Evolutionary conservation across 2,329 filamentous ascomycete species (phyloP).

Genomic region (Rhexocercosporidium sp.): DNA sequence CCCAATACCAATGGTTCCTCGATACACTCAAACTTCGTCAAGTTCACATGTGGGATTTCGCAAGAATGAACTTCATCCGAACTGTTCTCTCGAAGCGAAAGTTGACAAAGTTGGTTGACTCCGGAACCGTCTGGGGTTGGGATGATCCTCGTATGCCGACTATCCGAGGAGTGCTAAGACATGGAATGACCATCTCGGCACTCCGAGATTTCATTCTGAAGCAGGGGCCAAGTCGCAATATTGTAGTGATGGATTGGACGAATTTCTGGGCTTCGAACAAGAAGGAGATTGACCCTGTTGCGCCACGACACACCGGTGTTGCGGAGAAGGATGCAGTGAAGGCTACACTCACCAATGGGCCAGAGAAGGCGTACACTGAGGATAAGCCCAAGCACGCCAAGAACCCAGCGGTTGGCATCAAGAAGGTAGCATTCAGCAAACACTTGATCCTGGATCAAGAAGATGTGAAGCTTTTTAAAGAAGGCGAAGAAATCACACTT

Average conservation of each 20-base stretch:
- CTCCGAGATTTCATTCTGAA: slow-evolving; percentile 84
- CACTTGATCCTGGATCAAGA: slow-evolving; percentile 83
- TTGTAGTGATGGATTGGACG: slow-evolving; percentile 84
- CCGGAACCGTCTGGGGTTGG: slow-evolving; percentile 80
- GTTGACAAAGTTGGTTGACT: slow-evolving; percentile 81
- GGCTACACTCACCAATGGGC: slow-evolving; percentile 70
- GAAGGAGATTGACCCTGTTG: slow-evolving; percentile 80
- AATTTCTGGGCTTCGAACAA: slow-evolving; percentile 75
- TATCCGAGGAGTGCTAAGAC: slow-evolving; percentile 76
- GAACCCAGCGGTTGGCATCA: slow-evolving; percentile 82
- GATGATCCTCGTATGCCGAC: slow-evolving; percentile 88
- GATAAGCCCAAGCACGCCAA: slow-evolving; percentile 89
- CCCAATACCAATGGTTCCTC: slow-evolving; percentile 86
- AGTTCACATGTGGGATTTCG: slow-evolving; percentile 86
- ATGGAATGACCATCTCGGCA: slow-evolving; percentile 79
- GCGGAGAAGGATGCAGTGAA: slow-evolving; percentile 73
- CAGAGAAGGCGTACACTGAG: slow-evolving; percentile 65
- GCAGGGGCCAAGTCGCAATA: slow-evolving; percentile 83
- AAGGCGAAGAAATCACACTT: slow-evolving; percentile 89
- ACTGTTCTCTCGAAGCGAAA: slow-evolving; percentile 88
- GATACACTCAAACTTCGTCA: slow-evolving; percentile 74
- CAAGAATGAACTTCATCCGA: slow-evolving; percentile 81
- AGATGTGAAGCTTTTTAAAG: slow-evolving; percentile 80
- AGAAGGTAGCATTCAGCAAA: slow-evolving; percentile 81
- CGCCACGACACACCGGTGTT: slow-evolving; percentile 76